Evolutionary conservation across 176 grass and related monocot species (phyloP), one percentile per base, ranked within the genome.

Genomic region (Hordeum marinum): DNA sequence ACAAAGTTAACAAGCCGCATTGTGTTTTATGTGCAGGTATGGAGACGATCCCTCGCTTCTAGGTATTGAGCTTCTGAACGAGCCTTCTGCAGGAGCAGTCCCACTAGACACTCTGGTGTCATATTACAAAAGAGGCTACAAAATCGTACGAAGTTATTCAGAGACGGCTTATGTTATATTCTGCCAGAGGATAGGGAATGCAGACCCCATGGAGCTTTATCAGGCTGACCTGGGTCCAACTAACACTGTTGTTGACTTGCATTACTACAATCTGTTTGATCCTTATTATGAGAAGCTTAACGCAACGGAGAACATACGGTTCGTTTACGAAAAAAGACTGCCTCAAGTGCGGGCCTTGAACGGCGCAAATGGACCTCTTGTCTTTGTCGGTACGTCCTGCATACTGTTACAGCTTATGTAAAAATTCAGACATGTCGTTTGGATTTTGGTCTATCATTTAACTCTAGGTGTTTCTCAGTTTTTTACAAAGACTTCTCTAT

Each of bases 251-350:
- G 80, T 94, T 69, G 94, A 97, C 67, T 81, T 97, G 71, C 92
- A 97, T 90, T 94, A 94, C 76, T 97, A 97, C 72, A 97, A 91
- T 77, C 78, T 97, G 21, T 94, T 97, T 87, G 86, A 97, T 79
- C 75, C 86, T 39, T 91, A 83, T 86, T 97, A 92, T 61, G 82
- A 86, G 55, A 89, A 84, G 63, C 69, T 97, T 67, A 87, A 88
- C 45, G 86, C 71, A 45, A 85, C 85, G 62, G 86, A 93, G 77
- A 94, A 97, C 88, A 93, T 97, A 92, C 84, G 88, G 45, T 94
- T 86, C 11, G 83, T 97, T 77, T 94, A 90, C 18, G 80, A 89
- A 41, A 81, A 85, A 18, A 92, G 95, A 72, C 72, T 86, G 24
- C 79, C 85, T 69, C 92, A 97, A 69, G 84, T 97, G 76, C 83